A percentile compares a stretch with the other conserved stretches of the same genome.
Evolutionary conservation across 176 grass and related monocot genomes (phyloP).

Genomic region (Olyra latifolia): DNA sequence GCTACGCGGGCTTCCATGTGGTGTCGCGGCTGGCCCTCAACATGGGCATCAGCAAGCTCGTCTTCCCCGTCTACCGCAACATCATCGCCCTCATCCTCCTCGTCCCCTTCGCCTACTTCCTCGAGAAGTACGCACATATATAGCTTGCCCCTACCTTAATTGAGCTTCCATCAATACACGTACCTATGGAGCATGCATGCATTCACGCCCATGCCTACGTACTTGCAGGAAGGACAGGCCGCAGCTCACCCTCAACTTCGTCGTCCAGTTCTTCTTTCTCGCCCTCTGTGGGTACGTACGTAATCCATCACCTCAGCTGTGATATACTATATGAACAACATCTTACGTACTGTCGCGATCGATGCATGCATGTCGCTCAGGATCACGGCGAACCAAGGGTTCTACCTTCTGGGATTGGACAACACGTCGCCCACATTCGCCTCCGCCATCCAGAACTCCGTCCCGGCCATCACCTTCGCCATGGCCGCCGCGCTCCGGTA

Average conservation of each 20-base stretch:
- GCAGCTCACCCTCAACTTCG: constrained; percentile 55
- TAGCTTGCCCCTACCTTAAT: no score
- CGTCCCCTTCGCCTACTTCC: constrained; percentile 91
- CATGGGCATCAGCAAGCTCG: constrained; percentile 99
- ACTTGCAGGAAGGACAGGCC: constrained; percentile 84
- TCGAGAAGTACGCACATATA: constrained; percentile 94
- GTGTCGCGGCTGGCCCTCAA: constrained; percentile 90
- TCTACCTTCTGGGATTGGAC: constrained; percentile 91
- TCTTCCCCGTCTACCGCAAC: constrained; percentile 98
- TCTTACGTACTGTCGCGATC: no score
- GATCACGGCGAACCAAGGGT: constrained; percentile 93
- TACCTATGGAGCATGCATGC: background rate
- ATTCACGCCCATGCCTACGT: background rate
- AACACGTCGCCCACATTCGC: constrained; percentile 95
- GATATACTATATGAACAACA: no score
- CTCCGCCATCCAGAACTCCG: constrained; percentile 97
- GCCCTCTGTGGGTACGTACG: constrained; percentile 67
- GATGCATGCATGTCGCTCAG: background rate
- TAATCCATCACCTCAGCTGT: no score
- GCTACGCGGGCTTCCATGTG: constrained; percentile 93
- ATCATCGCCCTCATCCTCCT: constrained; percentile 93
- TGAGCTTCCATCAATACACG: background rate
- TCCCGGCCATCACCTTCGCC: constrained; percentile 96
- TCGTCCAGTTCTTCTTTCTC: constrained; percentile 90
- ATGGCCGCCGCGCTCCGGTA: constrained; percentile 84